A percentile compares a stretch with the other conserved stretches of the same genome.
Evolutionary conservation across 345 rosid genomes (phyloP).

Genomic region (Gossypium longicalyx): DNA sequence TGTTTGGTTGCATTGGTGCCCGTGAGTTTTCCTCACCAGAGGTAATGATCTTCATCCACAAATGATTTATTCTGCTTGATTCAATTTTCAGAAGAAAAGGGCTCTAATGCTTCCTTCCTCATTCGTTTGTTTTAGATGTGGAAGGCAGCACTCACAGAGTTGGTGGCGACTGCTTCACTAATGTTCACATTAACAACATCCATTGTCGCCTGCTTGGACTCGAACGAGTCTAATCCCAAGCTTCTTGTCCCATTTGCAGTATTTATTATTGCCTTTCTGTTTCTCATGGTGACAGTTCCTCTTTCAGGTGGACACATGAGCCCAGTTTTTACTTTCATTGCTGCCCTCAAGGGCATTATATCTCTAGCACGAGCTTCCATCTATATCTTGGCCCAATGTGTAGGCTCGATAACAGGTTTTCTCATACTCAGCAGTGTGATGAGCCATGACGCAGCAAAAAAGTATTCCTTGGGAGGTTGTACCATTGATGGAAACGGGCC

Average conservation of each 20-base stretch:
- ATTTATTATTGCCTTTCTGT: conserved; percentile 26
- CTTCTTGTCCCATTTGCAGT: conserved; percentile 37
- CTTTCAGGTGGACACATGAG: conserved; percentile 48
- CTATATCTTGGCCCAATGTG: conserved; percentile 45
- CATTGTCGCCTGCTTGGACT: conserved; percentile 33
- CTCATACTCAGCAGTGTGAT: conserved; percentile 28
- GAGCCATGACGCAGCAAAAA: conserved; percentile 20
- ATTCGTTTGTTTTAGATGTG: conserved; percentile 36
- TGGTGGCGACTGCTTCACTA: conserved; percentile 44
- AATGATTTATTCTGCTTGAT: background rate
- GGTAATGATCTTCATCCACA: background rate
- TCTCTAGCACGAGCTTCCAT: conserved; percentile 32
- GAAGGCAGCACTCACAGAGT: conserved; percentile 45
- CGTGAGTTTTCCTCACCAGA: conserved; percentile 14
- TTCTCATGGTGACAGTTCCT: conserved; percentile 39
- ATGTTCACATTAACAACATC: conserved; percentile 35
- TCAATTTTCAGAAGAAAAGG: background rate
- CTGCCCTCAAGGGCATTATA: conserved; percentile 33
- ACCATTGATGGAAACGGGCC: conserved; percentile 18
- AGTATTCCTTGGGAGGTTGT: conserved; percentile 49
- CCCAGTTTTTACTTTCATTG: conserved; percentile 39
- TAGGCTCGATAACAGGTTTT: conserved; percentile 33
- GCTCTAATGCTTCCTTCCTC: background rate
- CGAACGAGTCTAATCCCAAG: conserved; percentile 25
- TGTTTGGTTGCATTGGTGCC: conserved; percentile 5